These are phyloP conservation scores for Diddensiella santjacobensis DNA, from an alignment of 805 yeast species.

Conservation along the genomic window DNA sequence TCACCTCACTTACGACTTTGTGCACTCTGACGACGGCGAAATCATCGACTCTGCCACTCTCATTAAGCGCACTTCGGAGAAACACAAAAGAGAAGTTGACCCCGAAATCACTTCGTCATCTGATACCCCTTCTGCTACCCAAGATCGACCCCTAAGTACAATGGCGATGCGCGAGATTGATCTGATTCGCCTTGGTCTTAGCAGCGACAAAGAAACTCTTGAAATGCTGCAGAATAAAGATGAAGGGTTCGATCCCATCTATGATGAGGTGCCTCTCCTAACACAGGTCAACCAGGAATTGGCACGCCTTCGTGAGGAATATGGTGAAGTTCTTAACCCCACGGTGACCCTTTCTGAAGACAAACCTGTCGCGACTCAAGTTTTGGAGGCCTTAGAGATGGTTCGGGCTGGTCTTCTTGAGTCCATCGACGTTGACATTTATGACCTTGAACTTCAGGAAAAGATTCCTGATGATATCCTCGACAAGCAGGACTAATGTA, in stretches of 20 bases:
- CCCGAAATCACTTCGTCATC: background rate
- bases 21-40: constrained; percentile 27
- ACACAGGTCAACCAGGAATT: background rate
- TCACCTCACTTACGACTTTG: constrained; percentile 31
- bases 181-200: background rate
- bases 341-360: background rate
- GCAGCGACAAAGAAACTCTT: background rate
- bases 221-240: background rate
- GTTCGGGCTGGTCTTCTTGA: background rate
- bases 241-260: background rate
- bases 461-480: background rate
- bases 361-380: background rate
- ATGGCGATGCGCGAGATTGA: background rate
- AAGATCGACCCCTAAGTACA: background rate
- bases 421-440: background rate
- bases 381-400: background rate
- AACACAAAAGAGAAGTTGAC: background rate
- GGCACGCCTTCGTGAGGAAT: background rate
- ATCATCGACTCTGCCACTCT: constrained; percentile 29
- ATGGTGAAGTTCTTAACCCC: background rate
- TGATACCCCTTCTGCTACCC: background rate
- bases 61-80: constrained; percentile 17
- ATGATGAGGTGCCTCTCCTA: background rate
- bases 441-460: background rate
- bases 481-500: background rate